Evolutionary conservation across 305 asterid genomes (phyloP), one percentile per base, ranked within the genome.

Genomic region (Rubia tinctorum): DNA sequence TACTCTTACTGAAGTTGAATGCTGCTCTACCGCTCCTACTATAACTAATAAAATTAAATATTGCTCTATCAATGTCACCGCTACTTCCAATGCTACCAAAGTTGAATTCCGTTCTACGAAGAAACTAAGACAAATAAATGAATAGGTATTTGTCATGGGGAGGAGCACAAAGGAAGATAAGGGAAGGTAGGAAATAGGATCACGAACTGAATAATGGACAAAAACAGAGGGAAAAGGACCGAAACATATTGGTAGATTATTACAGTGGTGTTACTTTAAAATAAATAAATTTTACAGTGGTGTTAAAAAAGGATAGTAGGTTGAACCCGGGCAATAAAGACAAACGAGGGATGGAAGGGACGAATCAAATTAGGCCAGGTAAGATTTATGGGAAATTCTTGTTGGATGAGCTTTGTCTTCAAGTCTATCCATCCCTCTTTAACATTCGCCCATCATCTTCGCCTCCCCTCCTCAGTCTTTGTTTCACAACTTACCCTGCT

Each of bases 371-470:
- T 78, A 71, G 64, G 90, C 78, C 87, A 86, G 86, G 73, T 83
- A 82, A 78, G 87, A 73, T 47, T 74, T 79, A 85, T 79, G 88
- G 88, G 85, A 79, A 72, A 18, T 71, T 76, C 68, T 84, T 77
- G 81, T 81, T 85, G 87, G 91, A 82, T 80, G 86, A 78, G 82
- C 68, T 75, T 74, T 73, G 86, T 77, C 84, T 68, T 85, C 83
- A 82, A 76, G 83, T 84, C 82, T 77, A 83, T 88, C 91, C 88
- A 90, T 81, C 74, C 84, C 86, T 70, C 69, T 65, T 79, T 63
- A 73, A 79, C 85, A 80, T 55, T 86, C 82, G 72, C 92, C 93
- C 92, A 85, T 86, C 55, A 69, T 85, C 42, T 42, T 75, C 75
- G 77, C 88, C 87, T 77, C 82, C 85, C 62, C 77, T 71, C 66